Base-by-base conservation (phyloP, 1,139 yeast species). In the Geotrichum aggregatum region DNA sequence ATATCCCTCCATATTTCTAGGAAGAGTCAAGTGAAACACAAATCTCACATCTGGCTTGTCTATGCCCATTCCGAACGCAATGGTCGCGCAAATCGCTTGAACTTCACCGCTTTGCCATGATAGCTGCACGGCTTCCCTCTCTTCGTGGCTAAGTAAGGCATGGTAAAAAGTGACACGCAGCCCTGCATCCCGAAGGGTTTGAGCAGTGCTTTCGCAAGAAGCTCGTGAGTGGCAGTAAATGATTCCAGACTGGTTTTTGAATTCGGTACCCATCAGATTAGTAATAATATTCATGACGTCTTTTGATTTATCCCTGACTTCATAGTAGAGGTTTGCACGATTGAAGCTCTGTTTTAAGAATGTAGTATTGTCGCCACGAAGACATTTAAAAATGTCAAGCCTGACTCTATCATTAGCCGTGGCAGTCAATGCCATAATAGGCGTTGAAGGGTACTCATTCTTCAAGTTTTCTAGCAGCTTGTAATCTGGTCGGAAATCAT, bases 1-100 rank as follows among this genome's bases (percentile, higher is more conserved):
- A 66, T 92, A 92, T 0, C 98, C 98, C 70, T 92, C 98, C 56
- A 92, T 72, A 47, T 89, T 87, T 63, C 96, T 74, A 0, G 98
- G 98, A 34, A 92, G 74, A n/a, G 91, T 86, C 57, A 84, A 75
- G 69, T 92, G 98, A 49, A 87, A 82, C 2, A 92, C 98, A 73
- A 79, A 91, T 50, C 98, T 72, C 7, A 92, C 98, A 68, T 92
- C 95, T 0, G 97, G 89, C 66, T 92, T 92, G 71, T 92, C 98
- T 55, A 92, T 92, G 51, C 98, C 98, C 98, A 92, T 92, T 33
- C 98, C 98, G 74, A 92, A 92, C 0, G 98, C 98, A 60, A 92
- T 87, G 0, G 98, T 92, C 0, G 98, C 98, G 71, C 98, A 92
- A 11, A 92, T 88, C 1, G 91, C 83, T 63, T 82, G 86, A 18